phyloP scores from a whole-genome alignment of 2,329 filamentous ascomycete genomes.

The Microsporum ferrugineum region DNA sequence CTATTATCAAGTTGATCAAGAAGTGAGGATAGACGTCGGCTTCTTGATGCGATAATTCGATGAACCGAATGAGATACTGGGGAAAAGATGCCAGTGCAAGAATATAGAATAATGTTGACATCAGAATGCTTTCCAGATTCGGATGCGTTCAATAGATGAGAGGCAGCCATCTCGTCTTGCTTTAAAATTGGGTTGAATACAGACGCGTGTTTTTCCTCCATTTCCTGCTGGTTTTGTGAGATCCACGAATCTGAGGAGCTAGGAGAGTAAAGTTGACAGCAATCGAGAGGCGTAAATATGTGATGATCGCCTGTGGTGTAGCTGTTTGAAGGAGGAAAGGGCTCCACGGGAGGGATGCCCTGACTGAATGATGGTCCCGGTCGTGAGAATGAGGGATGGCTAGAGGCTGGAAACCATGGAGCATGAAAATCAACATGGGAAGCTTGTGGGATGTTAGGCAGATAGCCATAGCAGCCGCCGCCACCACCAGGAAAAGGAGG shows the following conservation, averaged over 20 bases:
- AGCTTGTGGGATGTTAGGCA: background rate
- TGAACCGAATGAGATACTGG: slow-evolving; percentile 17
- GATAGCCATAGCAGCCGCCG: background rate
- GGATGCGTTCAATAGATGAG: slow-evolving; percentile 13
- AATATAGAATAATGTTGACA: slow-evolving; percentile 17
- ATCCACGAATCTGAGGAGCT: too few species aligned
- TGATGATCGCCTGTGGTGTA: background rate
- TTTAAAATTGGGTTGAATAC: background rate
- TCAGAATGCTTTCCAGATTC: slow-evolving; percentile 16
- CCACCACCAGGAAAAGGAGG: background rate
- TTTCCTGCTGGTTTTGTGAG: background rate
- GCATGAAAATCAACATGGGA: background rate
- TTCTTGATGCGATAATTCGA: slow-evolving; percentile 19
- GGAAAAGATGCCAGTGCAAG: slow-evolving; percentile 13
- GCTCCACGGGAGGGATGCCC: background rate
- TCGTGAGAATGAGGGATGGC: background rate
- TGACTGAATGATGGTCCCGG: background rate
- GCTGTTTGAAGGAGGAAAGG: background rate
- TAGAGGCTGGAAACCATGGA: background rate
- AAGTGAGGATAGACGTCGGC: slow-evolving; percentile 16
- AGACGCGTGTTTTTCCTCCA: background rate
- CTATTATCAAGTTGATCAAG: slow-evolving; percentile 9
- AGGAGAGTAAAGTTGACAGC: background rate
- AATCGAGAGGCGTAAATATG: background rate
- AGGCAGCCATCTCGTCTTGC: background rate